A percentile compares a stretch with the other conserved stretches of the same genome.
phyloP scores from a whole-genome alignment of 2,329 filamentous ascomycete genomes.

The Epichloe coenophiala region DNA sequence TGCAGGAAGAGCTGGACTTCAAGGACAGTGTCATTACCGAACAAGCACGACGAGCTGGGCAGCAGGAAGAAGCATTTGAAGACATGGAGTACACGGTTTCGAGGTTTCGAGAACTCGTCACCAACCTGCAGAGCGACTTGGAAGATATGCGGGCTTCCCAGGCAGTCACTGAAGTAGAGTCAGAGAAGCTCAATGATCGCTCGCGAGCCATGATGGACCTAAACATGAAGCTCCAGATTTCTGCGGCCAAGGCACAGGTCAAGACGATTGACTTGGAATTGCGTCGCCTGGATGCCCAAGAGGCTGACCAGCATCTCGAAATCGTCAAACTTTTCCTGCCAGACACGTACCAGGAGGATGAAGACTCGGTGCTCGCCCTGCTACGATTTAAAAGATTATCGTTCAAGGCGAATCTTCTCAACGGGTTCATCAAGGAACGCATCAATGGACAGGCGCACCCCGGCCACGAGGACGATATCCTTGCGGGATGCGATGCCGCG shows the following conservation, averaged over 20 bases:
- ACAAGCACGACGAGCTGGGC: constrained; percentile 54
- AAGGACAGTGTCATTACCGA: constrained; percentile 77
- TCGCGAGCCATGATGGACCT: constrained; percentile 94
- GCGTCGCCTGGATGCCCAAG: constrained; percentile 72
- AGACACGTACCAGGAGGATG: constrained; percentile 66
- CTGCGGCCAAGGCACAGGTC: constrained; percentile 79
- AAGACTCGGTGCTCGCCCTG: constrained; percentile 76
- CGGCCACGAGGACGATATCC: constrained; percentile 63
- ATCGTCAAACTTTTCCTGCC: constrained; percentile 85
- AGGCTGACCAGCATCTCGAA: constrained; percentile 74
- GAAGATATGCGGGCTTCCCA: constrained; percentile 88
- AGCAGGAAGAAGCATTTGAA: constrained; percentile 68
- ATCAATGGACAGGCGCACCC: constrained; percentile 54
- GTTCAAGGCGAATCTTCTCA: constrained; percentile 75
- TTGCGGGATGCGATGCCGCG: constrained; percentile 66
- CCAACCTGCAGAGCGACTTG: constrained; percentile 70
- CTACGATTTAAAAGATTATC: constrained; percentile 76
- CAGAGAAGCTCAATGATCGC: constrained; percentile 75
- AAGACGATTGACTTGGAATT: constrained; percentile 92
- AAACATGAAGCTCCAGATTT: constrained; percentile 85
- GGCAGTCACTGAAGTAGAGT: constrained; percentile 83
- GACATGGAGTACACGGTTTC: constrained; percentile 85
- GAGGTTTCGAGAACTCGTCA: constrained; percentile 79
- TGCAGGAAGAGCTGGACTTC: constrained; percentile 87
- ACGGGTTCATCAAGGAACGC: constrained; percentile 66